Percentiles rank a stretch among this genome's conserved stretches.
These are phyloP conservation scores for Colletotrichum tanaceti DNA, from an alignment of 2,329 filamentous ascomycete species.

Conservation along the genomic window DNA sequence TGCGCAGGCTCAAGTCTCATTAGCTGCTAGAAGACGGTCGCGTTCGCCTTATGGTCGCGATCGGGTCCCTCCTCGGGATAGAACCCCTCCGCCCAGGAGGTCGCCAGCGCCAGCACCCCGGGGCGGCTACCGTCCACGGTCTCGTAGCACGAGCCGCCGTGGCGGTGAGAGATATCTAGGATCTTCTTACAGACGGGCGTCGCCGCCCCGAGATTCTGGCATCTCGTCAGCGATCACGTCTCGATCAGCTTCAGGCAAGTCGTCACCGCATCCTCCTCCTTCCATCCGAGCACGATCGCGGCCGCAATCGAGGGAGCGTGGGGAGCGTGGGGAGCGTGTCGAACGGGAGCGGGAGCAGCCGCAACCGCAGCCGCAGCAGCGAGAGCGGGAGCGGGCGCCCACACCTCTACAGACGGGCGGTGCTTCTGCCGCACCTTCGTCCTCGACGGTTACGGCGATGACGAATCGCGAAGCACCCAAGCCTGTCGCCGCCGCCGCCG, in stretches of 20 bases:
- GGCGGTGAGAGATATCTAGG: constrained; percentile 53
- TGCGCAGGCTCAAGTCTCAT: constrained; percentile 28
- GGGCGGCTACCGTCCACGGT: constrained; percentile 64
- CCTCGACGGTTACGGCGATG: constrained; percentile 40
- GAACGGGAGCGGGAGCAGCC: constrained; percentile 36
- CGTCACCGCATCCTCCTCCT: constrained; percentile 64
- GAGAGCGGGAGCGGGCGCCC: constrained; percentile 37
- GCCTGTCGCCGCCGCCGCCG: constrained; percentile 33
- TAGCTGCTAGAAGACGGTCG: constrained; percentile 60
- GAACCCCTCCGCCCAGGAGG: constrained; percentile 52
- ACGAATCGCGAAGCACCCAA: constrained; percentile 45
- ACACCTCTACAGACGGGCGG: constrained; percentile 36
- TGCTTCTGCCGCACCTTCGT: constrained; percentile 39
- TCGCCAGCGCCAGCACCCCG: constrained; percentile 54
- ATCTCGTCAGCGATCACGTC: constrained; percentile 64
- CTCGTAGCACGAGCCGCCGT: constrained; percentile 62
- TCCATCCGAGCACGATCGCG: constrained; percentile 59
- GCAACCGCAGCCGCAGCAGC: constrained; percentile 23
- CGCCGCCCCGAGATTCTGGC: constrained; percentile 61
- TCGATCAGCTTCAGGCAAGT: constrained; percentile 61
- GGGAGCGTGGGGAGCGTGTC: constrained; percentile 52
- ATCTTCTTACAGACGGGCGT: constrained; percentile 58
- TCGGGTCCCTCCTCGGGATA: constrained; percentile 52
- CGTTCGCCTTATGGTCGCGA: constrained; percentile 65
- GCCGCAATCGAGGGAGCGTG: constrained; percentile 56